These are phyloP conservation scores for Inga laurina DNA, from an alignment of 306 rosid species.

Conservation along the genomic window DNA sequence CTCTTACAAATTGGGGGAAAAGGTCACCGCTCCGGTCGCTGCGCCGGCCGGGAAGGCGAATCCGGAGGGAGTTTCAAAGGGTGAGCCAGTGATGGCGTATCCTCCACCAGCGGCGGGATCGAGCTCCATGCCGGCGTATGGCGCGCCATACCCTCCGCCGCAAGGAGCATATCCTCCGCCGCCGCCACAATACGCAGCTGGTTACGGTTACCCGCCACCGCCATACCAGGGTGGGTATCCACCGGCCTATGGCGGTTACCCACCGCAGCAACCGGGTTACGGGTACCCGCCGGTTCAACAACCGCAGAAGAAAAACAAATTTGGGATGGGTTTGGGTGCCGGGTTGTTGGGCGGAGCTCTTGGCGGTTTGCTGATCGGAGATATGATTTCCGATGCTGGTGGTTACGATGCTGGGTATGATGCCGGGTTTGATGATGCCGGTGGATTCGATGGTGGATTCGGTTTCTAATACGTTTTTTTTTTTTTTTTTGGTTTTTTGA, in stretches of 20 bases:
- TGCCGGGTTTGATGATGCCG: slow-evolving; percentile 19
- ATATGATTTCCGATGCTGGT: slow-evolving; percentile 64
- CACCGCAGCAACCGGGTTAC: background rate
- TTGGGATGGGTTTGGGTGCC: slow-evolving; percentile 83
- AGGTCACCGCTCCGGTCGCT: background rate
- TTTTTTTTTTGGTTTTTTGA: background rate
- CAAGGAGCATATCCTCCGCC: background rate
- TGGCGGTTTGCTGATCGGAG: slow-evolving; percentile 83
- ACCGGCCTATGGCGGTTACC: slow-evolving; percentile 14
- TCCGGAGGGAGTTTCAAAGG: background rate
- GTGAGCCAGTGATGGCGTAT: slow-evolving; percentile 15
- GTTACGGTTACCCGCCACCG: slow-evolving; percentile 37
- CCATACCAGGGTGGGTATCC: slow-evolving; percentile 13
- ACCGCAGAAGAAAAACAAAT: slow-evolving; percentile 51
- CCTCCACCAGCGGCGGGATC: slow-evolving; percentile 31
- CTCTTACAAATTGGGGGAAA: slow-evolving; percentile 48
- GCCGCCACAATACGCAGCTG: slow-evolving; percentile 13
- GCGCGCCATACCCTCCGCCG: slow-evolving; percentile 20
- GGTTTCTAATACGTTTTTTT: slow-evolving; percentile 11
- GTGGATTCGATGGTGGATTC: slow-evolving; percentile 40
- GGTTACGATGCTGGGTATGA: slow-evolving; percentile 26
- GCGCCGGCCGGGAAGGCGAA: background rate
- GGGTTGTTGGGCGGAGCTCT: slow-evolving; percentile 80
- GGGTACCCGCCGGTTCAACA: slow-evolving; percentile 43
- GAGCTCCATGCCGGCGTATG: slow-evolving; percentile 1